phyloP scores from a whole-genome alignment of 1,284 basidiomycete genomes.

The Inonotus hispidus region DNA sequence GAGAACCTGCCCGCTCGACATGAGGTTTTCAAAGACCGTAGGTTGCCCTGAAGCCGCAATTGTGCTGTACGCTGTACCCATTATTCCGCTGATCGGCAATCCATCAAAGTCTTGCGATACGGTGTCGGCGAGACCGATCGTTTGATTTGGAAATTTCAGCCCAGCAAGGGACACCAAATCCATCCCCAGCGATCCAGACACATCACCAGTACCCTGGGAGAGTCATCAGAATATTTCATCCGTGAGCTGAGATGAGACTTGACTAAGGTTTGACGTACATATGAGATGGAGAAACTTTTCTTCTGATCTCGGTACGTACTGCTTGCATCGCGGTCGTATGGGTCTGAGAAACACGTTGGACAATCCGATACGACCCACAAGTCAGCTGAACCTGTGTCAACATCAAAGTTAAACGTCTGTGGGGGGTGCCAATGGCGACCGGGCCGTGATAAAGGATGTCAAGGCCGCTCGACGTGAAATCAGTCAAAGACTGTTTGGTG shows the following conservation, averaged over 20 bases:
- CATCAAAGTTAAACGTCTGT: slow-evolving; percentile 42
- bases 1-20: slow-evolving; percentile 36
- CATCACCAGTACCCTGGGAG: slow-evolving; percentile 43
- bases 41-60: slow-evolving; percentile 41
- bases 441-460: slow-evolving; percentile 51
- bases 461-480: slow-evolving; percentile 32
- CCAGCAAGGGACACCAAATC: slow-evolving; percentile 46
- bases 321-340: slow-evolving; percentile 36
- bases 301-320: slow-evolving; percentile 34
- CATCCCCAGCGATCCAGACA: slow-evolving; percentile 38
- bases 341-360: slow-evolving; percentile 31
- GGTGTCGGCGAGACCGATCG: slow-evolving; percentile 41
- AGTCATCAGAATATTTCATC: background rate
- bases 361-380: slow-evolving; percentile 47
- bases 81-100: slow-evolving; percentile 46
- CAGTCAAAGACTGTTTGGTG: slow-evolving; percentile 32
- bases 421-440: slow-evolving; percentile 42
- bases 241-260: slow-evolving; percentile 13
- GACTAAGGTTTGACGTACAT: slow-evolving; percentile 40
- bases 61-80: slow-evolving; percentile 54
- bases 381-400: slow-evolving; percentile 60
- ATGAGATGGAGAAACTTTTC: slow-evolving; percentile 42
- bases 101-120: slow-evolving; percentile 40
- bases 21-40: slow-evolving; percentile 61
- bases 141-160: slow-evolving; percentile 39